Conservation (phyloP, 1,139 yeast genomes). For the Candida tropicalis region DNA sequence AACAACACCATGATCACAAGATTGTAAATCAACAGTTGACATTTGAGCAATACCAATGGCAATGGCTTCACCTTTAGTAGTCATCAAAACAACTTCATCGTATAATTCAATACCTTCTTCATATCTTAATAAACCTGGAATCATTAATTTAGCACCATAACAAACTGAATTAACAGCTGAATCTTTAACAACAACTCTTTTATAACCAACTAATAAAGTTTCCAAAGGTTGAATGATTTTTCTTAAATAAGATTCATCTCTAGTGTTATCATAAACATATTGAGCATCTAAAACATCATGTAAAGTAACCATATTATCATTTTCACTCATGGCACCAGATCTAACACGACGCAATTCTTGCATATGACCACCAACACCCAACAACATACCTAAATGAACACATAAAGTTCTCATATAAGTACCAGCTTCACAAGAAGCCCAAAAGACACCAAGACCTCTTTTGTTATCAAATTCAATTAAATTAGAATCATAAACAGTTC, state of each 20-base stretch:
- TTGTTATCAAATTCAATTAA: slow-evolving; percentile 95
- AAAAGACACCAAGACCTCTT: slow-evolving; percentile 95
- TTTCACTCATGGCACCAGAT: slow-evolving; percentile 92
- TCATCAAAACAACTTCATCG: slow-evolving; percentile 96
- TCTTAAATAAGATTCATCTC: slow-evolving; percentile 95
- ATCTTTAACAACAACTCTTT: slow-evolving; percentile 96
- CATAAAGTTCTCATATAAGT: slow-evolving; percentile 99
- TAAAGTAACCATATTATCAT: slow-evolving; percentile 88
- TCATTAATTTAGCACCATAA: slow-evolving; percentile 98
- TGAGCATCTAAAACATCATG: slow-evolving; percentile 98
- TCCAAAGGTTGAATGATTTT: slow-evolving; percentile 95
- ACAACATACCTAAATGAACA: slow-evolving; percentile 97
- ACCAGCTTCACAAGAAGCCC: slow-evolving; percentile 99
- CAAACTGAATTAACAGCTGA: slow-evolving; percentile 98
- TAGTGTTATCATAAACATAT: slow-evolving; percentile 94
- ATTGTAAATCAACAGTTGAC: slow-evolving; percentile 95
- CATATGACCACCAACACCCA: slow-evolving; percentile 99
- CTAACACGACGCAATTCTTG: slow-evolving; percentile 99
- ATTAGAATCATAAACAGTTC: slow-evolving; percentile 96
- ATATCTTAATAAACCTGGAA: slow-evolving; percentile 96
- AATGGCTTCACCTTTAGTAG: slow-evolving; percentile 99
- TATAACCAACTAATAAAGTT: slow-evolving; percentile 89
- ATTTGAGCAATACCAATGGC: slow-evolving; percentile 98
- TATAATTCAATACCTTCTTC: slow-evolving; percentile 97
- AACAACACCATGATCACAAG: slow-evolving; percentile 98